Conservation (phyloP, 768 basidiomycete genomes). For the Trametes gibbosa region DNA sequence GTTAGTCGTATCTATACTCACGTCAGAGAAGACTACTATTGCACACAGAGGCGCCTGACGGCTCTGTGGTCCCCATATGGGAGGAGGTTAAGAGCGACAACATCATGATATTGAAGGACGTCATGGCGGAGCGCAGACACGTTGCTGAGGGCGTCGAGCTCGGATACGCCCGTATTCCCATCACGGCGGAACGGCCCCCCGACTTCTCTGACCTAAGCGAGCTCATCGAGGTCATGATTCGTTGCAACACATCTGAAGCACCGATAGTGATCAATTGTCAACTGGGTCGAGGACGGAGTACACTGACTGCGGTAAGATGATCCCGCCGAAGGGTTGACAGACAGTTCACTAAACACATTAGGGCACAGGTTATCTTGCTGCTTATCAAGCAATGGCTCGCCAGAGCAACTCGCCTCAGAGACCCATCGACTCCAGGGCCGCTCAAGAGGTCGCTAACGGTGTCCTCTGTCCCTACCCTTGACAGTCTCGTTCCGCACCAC, state of each 20-base stretch:
- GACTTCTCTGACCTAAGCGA: slow-evolving; percentile 74
- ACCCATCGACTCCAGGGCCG: slow-evolving; percentile 36
- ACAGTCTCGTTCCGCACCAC: slow-evolving; percentile 30
- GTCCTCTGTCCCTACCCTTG: slow-evolving; percentile 38
- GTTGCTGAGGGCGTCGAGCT: slow-evolving; percentile 55
- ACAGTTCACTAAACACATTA: not conserved
- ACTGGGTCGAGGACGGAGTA: slow-evolving; percentile 88
- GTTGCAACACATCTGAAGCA: slow-evolving; percentile 62
- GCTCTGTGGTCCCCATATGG: slow-evolving; percentile 91
- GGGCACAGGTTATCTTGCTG: slow-evolving; percentile 65
- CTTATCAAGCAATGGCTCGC: slow-evolving; percentile 85
- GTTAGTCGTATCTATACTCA: not conserved
- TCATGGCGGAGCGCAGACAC: slow-evolving; percentile 65
- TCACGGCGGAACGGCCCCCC: slow-evolving; percentile 85
- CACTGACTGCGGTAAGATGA: slow-evolving; percentile 72
- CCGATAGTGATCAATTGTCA: slow-evolving; percentile 96
- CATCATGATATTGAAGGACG: slow-evolving; percentile 81
- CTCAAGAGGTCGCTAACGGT: slow-evolving; percentile 43
- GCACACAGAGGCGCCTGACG: slow-evolving; percentile 85
- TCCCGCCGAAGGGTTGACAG: not conserved
- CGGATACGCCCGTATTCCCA: slow-evolving; percentile 81
- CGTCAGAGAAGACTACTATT: slow-evolving; percentile 62
- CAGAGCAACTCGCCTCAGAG: slow-evolving; percentile 29
- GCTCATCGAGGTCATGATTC: slow-evolving; percentile 74
- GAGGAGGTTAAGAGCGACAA: slow-evolving; percentile 75